Conservation (phyloP, 208 protist genomes). For the Acanthamoeba triangularis region DNA sequence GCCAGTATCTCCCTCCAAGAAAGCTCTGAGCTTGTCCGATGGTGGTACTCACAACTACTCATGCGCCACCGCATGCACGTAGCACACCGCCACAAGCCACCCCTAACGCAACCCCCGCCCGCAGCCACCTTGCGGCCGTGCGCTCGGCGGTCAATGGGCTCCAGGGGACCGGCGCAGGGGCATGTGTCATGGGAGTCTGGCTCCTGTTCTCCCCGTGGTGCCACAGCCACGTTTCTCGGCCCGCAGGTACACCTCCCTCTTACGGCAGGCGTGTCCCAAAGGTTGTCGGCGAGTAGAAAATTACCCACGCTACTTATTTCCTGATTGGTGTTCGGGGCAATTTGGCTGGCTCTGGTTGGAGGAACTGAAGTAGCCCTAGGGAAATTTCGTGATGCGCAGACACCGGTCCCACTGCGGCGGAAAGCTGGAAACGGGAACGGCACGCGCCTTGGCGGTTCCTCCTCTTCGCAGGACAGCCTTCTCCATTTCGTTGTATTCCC, state of each 20-base stretch:
- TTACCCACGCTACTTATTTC: not conserved
- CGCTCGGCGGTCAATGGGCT: no score
- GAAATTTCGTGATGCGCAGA: not conserved
- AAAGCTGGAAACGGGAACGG: constrained; percentile 10
- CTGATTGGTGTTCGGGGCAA: not conserved
- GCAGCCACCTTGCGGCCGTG: no score
- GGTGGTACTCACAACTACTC: no score
- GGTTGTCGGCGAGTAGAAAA: not conserved
- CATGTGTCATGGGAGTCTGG: not conserved
- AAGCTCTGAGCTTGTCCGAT: no score
- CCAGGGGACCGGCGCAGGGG: no score
- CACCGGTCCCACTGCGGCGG: not conserved
- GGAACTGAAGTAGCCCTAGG: not conserved
- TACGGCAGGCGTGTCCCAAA: not conserved
- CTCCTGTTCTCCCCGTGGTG: not conserved
- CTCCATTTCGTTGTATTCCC: constrained; percentile 33
- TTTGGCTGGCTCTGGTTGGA: not conserved
- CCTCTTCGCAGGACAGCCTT: not conserved
- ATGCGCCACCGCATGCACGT: no score
- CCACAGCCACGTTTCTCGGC: not conserved
- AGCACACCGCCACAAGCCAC: no score
- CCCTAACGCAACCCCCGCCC: no score
- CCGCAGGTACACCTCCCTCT: no score
- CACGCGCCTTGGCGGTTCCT: not conserved
- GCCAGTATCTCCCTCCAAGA: no score